Conservation (phyloP, 139 green algal species). For the Microglena sp. region DNA sequence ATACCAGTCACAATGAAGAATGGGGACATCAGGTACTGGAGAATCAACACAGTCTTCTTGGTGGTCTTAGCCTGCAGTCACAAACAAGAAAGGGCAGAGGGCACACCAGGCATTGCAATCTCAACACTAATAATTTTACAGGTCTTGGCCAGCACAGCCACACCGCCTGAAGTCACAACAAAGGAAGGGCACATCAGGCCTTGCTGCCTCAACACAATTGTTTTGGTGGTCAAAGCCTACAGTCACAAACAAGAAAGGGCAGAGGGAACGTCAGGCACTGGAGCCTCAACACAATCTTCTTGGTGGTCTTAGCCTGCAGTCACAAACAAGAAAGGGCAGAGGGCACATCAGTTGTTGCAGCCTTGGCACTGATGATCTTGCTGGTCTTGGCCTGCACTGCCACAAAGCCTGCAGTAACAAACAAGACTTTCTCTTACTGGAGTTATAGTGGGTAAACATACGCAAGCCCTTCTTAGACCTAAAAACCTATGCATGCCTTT, state of each 20-base stretch:
- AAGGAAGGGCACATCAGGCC: neutral
- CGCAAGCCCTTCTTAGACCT: too few species aligned
- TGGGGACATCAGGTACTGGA: too few species aligned
- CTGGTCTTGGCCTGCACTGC: slow-evolving; percentile 44
- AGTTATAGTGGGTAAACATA: too few species aligned
- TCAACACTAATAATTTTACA: slow-evolving; percentile 22
- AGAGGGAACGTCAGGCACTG: slow-evolving; percentile 34
- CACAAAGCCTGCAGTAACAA: slow-evolving; percentile 1
- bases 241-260: too few species aligned
- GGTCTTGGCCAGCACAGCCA: slow-evolving; percentile 46
- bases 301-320: neutral
- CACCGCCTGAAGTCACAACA: slow-evolving; percentile 23
- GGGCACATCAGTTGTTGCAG: neutral
- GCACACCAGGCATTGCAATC: neutral
- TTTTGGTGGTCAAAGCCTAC: slow-evolving; percentile 38
- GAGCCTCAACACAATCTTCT: slow-evolving; percentile 54
- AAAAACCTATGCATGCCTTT: too few species aligned
- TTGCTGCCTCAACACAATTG: slow-evolving; percentile 58
- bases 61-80: neutral
- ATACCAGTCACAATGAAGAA: too few species aligned
- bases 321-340: too few species aligned
- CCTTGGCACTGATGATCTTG: slow-evolving; percentile 21
- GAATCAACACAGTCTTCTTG: neutral
- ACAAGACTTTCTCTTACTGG: neutral
- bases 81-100: slow-evolving; percentile 34